Base-by-base conservation (phyloP, 345 rosid species). In the Erysimum cheiranthoides region DNA sequence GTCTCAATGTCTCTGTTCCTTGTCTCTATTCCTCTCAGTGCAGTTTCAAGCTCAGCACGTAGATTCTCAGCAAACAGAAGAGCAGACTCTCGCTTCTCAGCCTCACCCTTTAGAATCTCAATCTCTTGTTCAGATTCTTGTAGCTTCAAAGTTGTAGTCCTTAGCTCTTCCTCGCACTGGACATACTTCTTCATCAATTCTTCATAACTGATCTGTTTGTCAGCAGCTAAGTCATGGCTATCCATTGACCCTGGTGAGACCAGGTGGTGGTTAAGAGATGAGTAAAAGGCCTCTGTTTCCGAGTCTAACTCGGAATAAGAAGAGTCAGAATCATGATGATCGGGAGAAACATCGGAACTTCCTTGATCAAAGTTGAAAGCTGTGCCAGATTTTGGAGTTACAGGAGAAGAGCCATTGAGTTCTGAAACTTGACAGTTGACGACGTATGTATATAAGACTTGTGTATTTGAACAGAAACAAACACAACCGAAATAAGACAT, bases 221-320 rank as follows among this genome's bases (percentile, higher is more conserved):
- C 68, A 50, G 6, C 47, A 9, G 47, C 66, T 9, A 49, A 39
- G 45, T 65, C 80, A 35, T 74, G 72, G 53, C 71, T 81, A 36
- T 74, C 80, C 68, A 67, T 53, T 52, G 53, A 46, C 39, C 79
- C 71, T 8, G 77, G 68, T 12, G 86, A 68, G 71, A 62, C 75
- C 18, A 83, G 54, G 45, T 73, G 83, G 59, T 83, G 72, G 51
- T 87, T 84, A 40, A 83, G 73, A 40, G 93, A 84, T 45, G 92
- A 79, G 66, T 77, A 79, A 79, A 79, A 85, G 32, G 88, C 86
- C 49, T 92, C 99, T 2, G 95, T 73, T 68, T 89, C 97, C 4
- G 97, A 90, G 76, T 90, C 97, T 2, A 87, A 85, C 54, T 89
- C 86, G 14, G 80, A 78, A 10, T 89, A 84, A 47, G 91, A 92